These are phyloP conservation scores for Fusarium solani-melongenae DNA, from an alignment of 2,329 filamentous ascomycete species.

Conservation along the genomic window DNA sequence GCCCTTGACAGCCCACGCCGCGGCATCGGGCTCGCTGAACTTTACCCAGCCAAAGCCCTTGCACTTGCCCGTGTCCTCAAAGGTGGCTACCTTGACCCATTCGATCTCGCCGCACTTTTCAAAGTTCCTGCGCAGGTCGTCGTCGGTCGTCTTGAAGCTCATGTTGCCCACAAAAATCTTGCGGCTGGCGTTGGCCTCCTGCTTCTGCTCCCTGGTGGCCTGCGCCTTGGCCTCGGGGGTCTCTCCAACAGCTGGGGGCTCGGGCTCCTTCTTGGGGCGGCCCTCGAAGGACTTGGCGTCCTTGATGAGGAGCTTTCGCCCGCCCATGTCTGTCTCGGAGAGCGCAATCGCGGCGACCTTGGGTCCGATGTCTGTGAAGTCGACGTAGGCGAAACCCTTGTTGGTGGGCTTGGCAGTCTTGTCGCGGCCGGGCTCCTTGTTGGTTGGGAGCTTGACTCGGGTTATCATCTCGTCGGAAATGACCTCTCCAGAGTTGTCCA, in stretches of 20 bases:
- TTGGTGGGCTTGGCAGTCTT: constrained; percentile 63
- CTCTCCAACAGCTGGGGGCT: constrained; percentile 42
- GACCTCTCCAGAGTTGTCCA: constrained; percentile 73
- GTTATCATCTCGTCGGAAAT: constrained; percentile 80
- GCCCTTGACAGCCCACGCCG: constrained; percentile 77
- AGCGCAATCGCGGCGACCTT: constrained; percentile 83
- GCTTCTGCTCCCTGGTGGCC: constrained; percentile 49
- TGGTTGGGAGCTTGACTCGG: constrained; percentile 81
- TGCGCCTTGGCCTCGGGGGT: constrained; percentile 47
- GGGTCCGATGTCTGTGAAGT: constrained; percentile 79
- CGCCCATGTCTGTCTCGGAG: constrained; percentile 83
- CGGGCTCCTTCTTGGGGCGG: constrained; percentile 75
- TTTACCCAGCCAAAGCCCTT: constrained; percentile 97
- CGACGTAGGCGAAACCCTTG: constrained; percentile 96
- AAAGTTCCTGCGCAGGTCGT: constrained; percentile 84
- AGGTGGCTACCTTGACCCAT: constrained; percentile 90
- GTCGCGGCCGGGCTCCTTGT: constrained; percentile 59
- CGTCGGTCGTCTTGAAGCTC: constrained; percentile 82
- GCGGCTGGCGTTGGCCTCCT: constrained; percentile 71
- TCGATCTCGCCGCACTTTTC: constrained; percentile 84
- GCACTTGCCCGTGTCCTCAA: constrained; percentile 97
- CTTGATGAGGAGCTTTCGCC: constrained; percentile 91
- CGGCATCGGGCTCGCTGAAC: constrained; percentile 82
- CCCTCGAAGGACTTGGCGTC: constrained; percentile 90
- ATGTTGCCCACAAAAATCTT: constrained; percentile 95